phyloP scores from a whole-genome alignment of 208 protist genomes.

The Acanthamoeba divionensis region DNA sequence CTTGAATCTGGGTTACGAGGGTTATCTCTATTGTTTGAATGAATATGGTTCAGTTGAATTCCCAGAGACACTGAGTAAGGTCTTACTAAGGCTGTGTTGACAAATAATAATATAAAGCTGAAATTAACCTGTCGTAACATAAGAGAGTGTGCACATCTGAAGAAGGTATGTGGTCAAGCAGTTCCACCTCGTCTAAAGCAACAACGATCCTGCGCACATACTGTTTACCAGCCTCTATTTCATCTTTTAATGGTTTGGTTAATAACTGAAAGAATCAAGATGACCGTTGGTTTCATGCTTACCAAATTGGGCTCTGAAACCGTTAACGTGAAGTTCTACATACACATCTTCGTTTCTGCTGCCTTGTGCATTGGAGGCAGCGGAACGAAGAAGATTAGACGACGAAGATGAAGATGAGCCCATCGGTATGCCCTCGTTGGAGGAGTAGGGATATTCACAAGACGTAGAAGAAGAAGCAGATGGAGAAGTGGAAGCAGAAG shows the following conservation, averaged over 20 bases:
- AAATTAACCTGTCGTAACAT: constrained; percentile 47
- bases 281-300: not conserved
- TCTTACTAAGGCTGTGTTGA: too few species aligned
- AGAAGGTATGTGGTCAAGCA: constrained; percentile 15
- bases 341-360: constrained; percentile 8
- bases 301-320: not conserved
- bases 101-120: too few species aligned
- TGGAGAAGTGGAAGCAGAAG: not conserved
- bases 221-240: not conserved
- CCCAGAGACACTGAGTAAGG: too few species aligned
- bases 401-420: not conserved
- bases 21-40: too few species aligned
- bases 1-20: not conserved
- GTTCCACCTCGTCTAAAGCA: not conserved
- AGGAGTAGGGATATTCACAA: not conserved
- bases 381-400: too few species aligned
- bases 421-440: not conserved
- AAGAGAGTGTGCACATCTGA: constrained; percentile 10
- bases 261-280: not conserved
- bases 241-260: not conserved
- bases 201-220: constrained; percentile 2
- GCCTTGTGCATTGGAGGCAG: too few species aligned
- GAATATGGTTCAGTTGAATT: too few species aligned
- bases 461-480: not conserved
- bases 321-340: not conserved